These are phyloP conservation scores for Gigaspora rosea DNA, from an alignment of 192 early-diverging fungal genomes.

Conservation along the genomic window DNA sequence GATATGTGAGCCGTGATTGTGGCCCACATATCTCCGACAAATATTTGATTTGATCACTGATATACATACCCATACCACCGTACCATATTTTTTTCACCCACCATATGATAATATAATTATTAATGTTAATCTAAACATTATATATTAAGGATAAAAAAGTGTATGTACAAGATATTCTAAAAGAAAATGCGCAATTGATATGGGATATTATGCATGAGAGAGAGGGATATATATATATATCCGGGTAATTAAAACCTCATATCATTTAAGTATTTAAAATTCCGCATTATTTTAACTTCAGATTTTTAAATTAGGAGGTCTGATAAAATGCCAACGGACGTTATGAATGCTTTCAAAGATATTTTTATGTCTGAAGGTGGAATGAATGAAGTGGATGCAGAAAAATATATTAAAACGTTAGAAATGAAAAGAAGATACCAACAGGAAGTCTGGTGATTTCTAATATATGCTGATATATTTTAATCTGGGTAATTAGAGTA, in stretches of 20 bases:
- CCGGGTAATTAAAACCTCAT: constrained; percentile 54
- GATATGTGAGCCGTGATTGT: too few species aligned
- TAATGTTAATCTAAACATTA: constrained; percentile 4
- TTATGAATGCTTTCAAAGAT: constrained; percentile 62
- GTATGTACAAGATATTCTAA: constrained; percentile 79
- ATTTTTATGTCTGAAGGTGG: constrained; percentile 56
- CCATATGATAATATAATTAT: too few species aligned
- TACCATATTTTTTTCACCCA: too few species aligned
- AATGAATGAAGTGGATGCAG: constrained; percentile 57
- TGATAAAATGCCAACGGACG: constrained; percentile 72
- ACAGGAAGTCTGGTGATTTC: constrained; percentile 82
- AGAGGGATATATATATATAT: constrained; percentile 68
- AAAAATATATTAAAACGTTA: constrained; percentile 60
- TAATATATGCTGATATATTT: too few species aligned
- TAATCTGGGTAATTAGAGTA: too few species aligned
- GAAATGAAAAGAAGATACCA: constrained; percentile 73
- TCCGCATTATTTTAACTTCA: not conserved
- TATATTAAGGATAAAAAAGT: constrained; percentile 64
- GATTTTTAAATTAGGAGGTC: constrained; percentile 53
- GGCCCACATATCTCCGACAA: too few species aligned
- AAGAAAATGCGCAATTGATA: constrained; percentile 56
- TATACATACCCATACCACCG: too few species aligned
- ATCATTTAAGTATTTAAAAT: not conserved
- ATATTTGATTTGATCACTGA: too few species aligned
- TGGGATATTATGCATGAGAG: constrained; percentile 64